Evolutionary conservation across 768 basidiomycete species (phyloP).

Genomic region (Tylopilus vinaceipallidus): DNA sequence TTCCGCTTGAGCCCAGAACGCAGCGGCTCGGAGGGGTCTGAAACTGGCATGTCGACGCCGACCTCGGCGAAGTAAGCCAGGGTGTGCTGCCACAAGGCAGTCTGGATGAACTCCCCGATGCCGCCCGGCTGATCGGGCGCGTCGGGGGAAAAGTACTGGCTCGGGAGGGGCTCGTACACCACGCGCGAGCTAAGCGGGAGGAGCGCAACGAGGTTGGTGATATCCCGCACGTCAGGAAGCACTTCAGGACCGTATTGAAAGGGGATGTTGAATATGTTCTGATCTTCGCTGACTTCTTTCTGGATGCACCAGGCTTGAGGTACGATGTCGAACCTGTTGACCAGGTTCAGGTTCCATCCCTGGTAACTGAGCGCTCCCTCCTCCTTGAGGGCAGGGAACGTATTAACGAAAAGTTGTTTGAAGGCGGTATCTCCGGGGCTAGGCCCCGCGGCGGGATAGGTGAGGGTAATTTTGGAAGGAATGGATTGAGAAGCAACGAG

Average conservation of each 20-base stretch:
- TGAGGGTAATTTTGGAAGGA: background rate
- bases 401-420: no score
- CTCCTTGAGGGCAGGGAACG: no score
- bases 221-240: background rate
- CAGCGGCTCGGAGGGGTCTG: no score
- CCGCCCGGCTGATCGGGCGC: background rate
- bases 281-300: no score
- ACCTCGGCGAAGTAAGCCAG: background rate
- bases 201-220: background rate
- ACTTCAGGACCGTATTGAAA: conserved; percentile 4
- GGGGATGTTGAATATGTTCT: no score
- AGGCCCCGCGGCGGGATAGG: conserved; percentile 3
- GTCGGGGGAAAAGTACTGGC: background rate
- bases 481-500: background rate
- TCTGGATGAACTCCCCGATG: background rate
- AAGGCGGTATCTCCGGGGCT: no score
- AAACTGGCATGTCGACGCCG: background rate
- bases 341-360: conserved; percentile 19
- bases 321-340: conserved; percentile 15
- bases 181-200: background rate
- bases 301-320: conserved; percentile 17
- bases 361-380: background rate
- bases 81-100: background rate
- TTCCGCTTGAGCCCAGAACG: background rate
- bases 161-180: conserved; percentile 8